Conservation (phyloP, 192 early-diverging fungal species). For the Backusella circina region DNA sequence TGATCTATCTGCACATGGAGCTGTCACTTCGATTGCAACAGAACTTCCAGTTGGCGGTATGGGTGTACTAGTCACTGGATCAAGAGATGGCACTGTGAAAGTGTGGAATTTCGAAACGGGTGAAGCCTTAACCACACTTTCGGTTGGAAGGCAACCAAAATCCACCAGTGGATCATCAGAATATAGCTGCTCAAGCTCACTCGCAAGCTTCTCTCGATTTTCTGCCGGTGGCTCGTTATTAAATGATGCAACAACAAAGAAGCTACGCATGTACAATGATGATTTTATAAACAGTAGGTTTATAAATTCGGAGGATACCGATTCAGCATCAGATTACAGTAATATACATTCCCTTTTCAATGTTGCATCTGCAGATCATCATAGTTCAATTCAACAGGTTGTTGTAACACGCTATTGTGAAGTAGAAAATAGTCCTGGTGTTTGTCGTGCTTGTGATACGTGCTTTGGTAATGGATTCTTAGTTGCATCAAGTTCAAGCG, state of each 20-base stretch:
- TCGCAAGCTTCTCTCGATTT: neutral
- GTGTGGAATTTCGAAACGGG: slow-evolving; percentile 32
- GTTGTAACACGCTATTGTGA: slow-evolving; percentile 27
- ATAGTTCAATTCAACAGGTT: slow-evolving; percentile 13
- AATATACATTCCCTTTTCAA: neutral
- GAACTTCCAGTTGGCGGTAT: slow-evolving; percentile 27
- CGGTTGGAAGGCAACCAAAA: neutral
- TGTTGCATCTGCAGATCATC: slow-evolving; percentile 6
- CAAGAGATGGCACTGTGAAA: slow-evolving; percentile 20
- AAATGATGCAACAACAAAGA: neutral
- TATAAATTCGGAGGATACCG: too few relatives aligned
- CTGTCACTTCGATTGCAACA: slow-evolving; percentile 11
- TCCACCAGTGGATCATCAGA: neutral
- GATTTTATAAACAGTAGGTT: too few relatives aligned
- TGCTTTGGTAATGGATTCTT: slow-evolving; percentile 33
- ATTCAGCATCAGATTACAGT: too few relatives aligned
- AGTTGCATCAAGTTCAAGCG: slow-evolving; percentile 24
- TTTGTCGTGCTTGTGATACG: slow-evolving; percentile 13
- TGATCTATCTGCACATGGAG: neutral
- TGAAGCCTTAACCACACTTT: slow-evolving; percentile 7
- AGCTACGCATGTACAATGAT: neutral
- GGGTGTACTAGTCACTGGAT: slow-evolving; percentile 27
- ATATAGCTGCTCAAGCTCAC: neutral
- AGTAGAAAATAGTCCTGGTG: slow-evolving; percentile 17
- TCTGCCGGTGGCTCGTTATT: neutral